Evolutionary conservation across 208 protist genomes (phyloP), one percentile per base, ranked within the genome.

Genomic region (Trypanosomatidae sp.): DNA sequence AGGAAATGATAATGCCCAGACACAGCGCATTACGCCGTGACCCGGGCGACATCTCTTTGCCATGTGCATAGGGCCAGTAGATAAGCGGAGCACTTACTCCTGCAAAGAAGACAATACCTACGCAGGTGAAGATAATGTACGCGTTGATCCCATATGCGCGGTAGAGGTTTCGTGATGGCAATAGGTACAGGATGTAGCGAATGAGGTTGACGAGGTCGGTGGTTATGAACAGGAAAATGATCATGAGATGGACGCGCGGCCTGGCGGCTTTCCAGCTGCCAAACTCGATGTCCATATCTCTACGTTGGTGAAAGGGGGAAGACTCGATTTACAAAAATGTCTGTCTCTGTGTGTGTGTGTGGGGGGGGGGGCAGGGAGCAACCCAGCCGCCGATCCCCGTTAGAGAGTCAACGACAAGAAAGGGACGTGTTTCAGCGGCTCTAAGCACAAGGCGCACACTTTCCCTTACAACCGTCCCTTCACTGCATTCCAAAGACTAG

Each of bases 21-120:
- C 71, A 85, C n/a, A 79, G 39, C 6, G 76, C 68, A 62, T 92
- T 90, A 50, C 84, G 73, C 33, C 92, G 79, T 41, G 81, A 84
- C 53, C 78, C 80, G 2, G 85, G 88, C 13, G 89, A 82, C 85
- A 97, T 91, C 58, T 95, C 86, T 70, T 82, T 76, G 6, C 81
- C 88, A 33, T 86, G 78, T 59, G 62, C 69, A 56, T 95, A 95
- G 4, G 92, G 69, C 90, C 81, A 91, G 78, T 92, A 94, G 41
- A 97, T 83, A 30, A 94, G 76, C 19, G 89, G 87, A 0, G 82
- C 85, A 22, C 78, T 66, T 13, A 83, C 71, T 46, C 79, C 55
- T 43, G 83, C 79, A 62, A 90, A 90, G 22, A 90, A 41, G 36
- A 86, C 13, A 13, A 85, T 69, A n/a, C 90, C 88, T 8, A 87